Evolutionary conservation across 371 early-diverging fungal species (phyloP), one percentile per base, ranked within the genome.

Genomic region (Batrachochytrium dendrobatidis): DNA sequence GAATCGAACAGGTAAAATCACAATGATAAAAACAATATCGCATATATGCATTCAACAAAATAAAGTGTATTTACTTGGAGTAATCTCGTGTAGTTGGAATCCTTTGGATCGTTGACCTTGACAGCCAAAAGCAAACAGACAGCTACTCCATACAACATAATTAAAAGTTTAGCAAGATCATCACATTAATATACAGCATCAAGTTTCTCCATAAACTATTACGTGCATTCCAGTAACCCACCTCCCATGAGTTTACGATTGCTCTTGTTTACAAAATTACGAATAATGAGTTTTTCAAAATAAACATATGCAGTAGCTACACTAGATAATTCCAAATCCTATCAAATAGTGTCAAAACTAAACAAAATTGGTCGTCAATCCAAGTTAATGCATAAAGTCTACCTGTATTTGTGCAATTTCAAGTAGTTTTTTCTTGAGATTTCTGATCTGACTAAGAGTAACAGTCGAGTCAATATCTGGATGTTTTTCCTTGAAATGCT

Each of bases 241-340:
- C 88, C 84, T 50, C 88, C 91, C 56, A 89, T 83, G 28, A 92
- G 65, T 58, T 85, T 83, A 26, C 91, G 82, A 64, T 89, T 94
- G 56, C 74, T 74, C 63, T 89, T 88, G 33, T 77, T 86, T 6
- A 89, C 87, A 39, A 83, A 69, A 59, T 80, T 70, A 83, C 86
- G 64, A 29, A 39, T n/a, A 53, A 92, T 77, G 3, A 97, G 83
- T 65, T 94, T 95, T 68, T 97, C 96, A 73, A 95, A 88, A 67
- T 89, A 95, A 1, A 87, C 94, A 76, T 84, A 90, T 0, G 92
- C 84, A 54, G 82, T 79, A 0, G 96, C 95, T 7, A 94, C 85
- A 53, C 87, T 91, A 1, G 94, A 91, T 18, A 94, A 71, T 71
- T 97, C 97, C 46, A 94, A 68, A 68, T 92, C 86, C 58, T 72